phyloP scores from a whole-genome alignment of 2,329 filamentous ascomycete genomes.

The Septoria petroselini region DNA sequence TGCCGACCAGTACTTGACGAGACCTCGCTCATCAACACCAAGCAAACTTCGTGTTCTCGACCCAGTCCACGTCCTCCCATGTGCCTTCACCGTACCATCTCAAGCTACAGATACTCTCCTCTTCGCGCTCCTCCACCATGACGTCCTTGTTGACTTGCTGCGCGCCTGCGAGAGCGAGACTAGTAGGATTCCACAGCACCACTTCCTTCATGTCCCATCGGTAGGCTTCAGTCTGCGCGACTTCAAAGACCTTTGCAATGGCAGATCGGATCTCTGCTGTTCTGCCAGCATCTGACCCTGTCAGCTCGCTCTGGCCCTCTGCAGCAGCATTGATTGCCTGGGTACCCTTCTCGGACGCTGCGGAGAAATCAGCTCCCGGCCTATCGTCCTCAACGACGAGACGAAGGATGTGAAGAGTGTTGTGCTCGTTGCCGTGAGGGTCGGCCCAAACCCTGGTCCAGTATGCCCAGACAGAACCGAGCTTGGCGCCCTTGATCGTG shows the following conservation, averaged over 20 bases:
- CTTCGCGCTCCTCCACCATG: constrained; percentile 57
- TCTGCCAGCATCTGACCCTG: constrained; percentile 22
- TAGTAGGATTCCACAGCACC: constrained; percentile 78
- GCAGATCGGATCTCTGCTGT: constrained; percentile 42
- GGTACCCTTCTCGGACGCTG: constrained; percentile 23
- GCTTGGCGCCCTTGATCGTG: constrained; percentile 67
- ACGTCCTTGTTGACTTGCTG: constrained; percentile 47
- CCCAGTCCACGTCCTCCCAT: constrained; percentile 62
- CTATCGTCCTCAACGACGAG: constrained; percentile 62
- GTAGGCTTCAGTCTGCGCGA: constrained; percentile 67
- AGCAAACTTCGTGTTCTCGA: constrained; percentile 72
- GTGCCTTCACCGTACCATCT: constrained; percentile 63
- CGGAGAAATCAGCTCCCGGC: constrained; percentile 5
- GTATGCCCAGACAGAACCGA: constrained; percentile 64
- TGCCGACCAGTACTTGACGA: not conserved
- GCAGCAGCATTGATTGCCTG: constrained; percentile 21
- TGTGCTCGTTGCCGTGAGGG: constrained; percentile 55
- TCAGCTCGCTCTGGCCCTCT: constrained; percentile 14
- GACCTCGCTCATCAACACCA: constrained; percentile 62
- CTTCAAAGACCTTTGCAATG: constrained; percentile 61
- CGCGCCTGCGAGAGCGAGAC: constrained; percentile 46
- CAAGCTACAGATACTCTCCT: constrained; percentile 66
- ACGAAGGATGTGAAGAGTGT: constrained; percentile 67
- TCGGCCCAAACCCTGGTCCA: constrained; percentile 67
- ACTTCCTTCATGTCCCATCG: constrained; percentile 69